phyloP scores from a whole-genome alignment of 202 grass and related monocot genomes.

The Zizania palustris region DNA sequence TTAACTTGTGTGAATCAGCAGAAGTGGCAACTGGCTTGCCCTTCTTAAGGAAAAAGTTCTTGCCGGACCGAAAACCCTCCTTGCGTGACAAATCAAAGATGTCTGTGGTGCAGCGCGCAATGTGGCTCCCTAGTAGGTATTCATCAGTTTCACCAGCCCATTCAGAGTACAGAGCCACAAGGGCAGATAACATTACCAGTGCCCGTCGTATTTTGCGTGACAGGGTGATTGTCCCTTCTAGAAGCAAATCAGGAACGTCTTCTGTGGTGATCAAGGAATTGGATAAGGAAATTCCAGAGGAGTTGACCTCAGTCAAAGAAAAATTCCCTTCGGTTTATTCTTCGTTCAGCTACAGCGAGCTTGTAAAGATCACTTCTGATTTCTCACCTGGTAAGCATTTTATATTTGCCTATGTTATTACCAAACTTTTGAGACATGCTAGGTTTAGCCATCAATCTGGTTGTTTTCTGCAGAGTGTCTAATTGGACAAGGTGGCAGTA shows the following conservation, averaged over 20 bases:
- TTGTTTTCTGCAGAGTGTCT: conserved; percentile 60
- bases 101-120: conserved; percentile 91
- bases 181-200: neutral
- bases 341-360: conserved; percentile 64
- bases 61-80: conserved; percentile 38
- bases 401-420: conserved; percentile 3
- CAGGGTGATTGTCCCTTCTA: conserved; percentile 28
- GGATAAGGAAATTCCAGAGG: conserved; percentile 62
- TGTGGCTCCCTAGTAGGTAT: conserved; percentile 76
- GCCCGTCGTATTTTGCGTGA: conserved; percentile 39
- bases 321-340: conserved; percentile 72
- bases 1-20: conserved; percentile 30
- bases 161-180: conserved; percentile 45
- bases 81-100: conserved; percentile 53
- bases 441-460: conserved; percentile 1
- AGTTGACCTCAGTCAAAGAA: conserved; percentile 62
- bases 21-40: conserved; percentile 70
- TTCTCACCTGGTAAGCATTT: conserved; percentile 64
- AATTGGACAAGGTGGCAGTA: conserved; percentile 84
- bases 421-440: conserved; percentile 18
- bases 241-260: conserved; percentile 38
- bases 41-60: conserved; percentile 61
- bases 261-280: conserved; percentile 55
- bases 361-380: conserved; percentile 71
- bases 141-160: conserved; percentile 58